These are phyloP conservation scores for Lasiodiplodia gonubiensis DNA, from an alignment of 2,329 filamentous ascomycete species.

Conservation along the genomic window DNA sequence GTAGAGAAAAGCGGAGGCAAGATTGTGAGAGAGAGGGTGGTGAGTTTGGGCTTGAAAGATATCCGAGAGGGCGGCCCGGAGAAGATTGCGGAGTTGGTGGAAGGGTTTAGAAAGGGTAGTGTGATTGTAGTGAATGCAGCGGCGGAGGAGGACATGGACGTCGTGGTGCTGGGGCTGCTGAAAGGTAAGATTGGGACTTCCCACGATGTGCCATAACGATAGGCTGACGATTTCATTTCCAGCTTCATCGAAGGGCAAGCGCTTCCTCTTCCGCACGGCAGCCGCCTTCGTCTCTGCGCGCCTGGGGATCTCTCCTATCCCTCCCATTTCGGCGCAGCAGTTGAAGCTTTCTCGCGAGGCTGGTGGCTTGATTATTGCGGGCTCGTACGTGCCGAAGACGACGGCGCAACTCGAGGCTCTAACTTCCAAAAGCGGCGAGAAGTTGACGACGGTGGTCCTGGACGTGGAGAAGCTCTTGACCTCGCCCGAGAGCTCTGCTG, in stretches of 20 bases:
- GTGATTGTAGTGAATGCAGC: constrained; percentile 61
- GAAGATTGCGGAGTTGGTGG: constrained; percentile 50
- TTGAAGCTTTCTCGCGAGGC: constrained; percentile 62
- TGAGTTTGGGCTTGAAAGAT: constrained; percentile 54
- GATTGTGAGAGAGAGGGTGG: constrained; percentile 48
- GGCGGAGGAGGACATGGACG: constrained; percentile 60
- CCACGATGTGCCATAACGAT: not conserved
- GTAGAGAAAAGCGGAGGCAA: constrained; percentile 58
- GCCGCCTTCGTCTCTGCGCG: constrained; percentile 57
- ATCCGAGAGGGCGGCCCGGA: constrained; percentile 56
- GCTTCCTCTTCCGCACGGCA: constrained; percentile 54
- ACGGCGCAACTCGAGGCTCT: constrained; percentile 60
- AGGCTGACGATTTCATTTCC: not conserved
- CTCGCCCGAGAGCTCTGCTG: constrained; percentile 42
- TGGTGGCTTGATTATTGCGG: constrained; percentile 78
- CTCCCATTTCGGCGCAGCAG: constrained; percentile 56
- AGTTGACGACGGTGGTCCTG: constrained; percentile 55
- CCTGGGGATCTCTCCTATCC: constrained; percentile 59
- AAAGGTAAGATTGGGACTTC: constrained; percentile 24
- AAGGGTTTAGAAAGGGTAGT: constrained; percentile 43
- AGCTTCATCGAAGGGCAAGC: constrained; percentile 42
- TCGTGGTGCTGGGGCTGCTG: constrained; percentile 59
- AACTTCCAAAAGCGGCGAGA: constrained; percentile 44
- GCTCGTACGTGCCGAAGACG: constrained; percentile 74
- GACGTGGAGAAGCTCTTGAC: constrained; percentile 57